Evolutionary conservation across 768 basidiomycete genomes (phyloP).

Genomic region (Leccinum sublutescens): DNA sequence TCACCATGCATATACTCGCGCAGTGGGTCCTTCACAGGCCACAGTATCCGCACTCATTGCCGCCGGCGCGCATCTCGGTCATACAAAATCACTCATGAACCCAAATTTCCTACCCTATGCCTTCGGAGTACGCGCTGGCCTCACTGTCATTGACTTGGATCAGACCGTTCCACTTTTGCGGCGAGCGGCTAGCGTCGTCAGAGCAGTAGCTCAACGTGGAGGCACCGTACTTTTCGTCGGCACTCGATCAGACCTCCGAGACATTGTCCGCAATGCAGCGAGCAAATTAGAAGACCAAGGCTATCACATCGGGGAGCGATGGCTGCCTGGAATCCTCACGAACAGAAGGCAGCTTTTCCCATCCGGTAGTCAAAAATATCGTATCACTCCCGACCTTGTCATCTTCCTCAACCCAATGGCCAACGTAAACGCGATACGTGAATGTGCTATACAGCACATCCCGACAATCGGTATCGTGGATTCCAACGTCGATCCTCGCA

Average conservation of each 20-base stretch:
- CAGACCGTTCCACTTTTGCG: constrained; percentile 89
- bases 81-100: constrained; percentile 79
- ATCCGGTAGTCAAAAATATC: constrained; percentile 50
- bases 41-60: constrained; percentile 91
- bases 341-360: constrained; percentile 78
- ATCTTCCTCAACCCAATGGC: constrained; percentile 88
- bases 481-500: constrained; percentile 91
- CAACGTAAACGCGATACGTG: constrained; percentile 83
- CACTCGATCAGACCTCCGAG: constrained; percentile 75
- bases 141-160: constrained; percentile 94
- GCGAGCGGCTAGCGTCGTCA: constrained; percentile 84
- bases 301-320: constrained; percentile 82
- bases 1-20: constrained; percentile 65
- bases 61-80: constrained; percentile 92
- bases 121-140: constrained; percentile 85
- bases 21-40: constrained; percentile 54
- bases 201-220: constrained; percentile 74
- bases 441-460: constrained; percentile 85
- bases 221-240: constrained; percentile 91
- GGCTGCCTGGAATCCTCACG: constrained; percentile 95
- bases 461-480: constrained; percentile 95
- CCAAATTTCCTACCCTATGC: constrained; percentile 90
- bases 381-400: constrained; percentile 80
- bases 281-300: constrained; percentile 77
- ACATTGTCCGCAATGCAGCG: constrained; percentile 74